phyloP scores from a whole-genome alignment of 2,329 filamentous ascomycete genomes.

The Calonectria hongkongensis region DNA sequence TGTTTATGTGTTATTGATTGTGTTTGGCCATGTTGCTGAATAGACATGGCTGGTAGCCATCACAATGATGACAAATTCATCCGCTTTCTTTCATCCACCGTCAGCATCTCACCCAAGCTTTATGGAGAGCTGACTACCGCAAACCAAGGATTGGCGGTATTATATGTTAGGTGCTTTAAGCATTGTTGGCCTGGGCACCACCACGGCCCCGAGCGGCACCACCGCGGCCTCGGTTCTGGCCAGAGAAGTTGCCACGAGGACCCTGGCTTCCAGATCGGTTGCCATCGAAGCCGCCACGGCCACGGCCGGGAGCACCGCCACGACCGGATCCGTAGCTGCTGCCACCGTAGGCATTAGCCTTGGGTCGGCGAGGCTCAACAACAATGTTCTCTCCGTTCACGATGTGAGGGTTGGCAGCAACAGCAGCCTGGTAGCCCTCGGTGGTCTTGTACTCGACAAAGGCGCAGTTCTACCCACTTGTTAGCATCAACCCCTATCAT shows the following conservation, averaged over 20 bases:
- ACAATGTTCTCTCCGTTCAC: conserved; percentile 88
- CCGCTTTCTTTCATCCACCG: conserved; percentile 16
- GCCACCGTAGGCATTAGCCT: conserved; percentile 81
- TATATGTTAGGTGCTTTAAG: conserved; percentile 58
- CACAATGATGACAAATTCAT: not conserved
- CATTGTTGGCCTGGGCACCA: conserved; percentile 72
- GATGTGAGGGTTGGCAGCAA: conserved; percentile 88
- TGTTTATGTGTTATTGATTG: conserved; percentile 26
- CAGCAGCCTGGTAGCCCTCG: conserved; percentile 88
- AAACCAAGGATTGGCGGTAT: conserved; percentile 32
- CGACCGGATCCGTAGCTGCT: conserved; percentile 79
- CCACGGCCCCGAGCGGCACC: conserved; percentile 80
- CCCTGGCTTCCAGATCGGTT: conserved; percentile 77
- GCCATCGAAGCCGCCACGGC: conserved; percentile 79
- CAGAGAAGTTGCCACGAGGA: conserved; percentile 82
- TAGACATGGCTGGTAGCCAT: conserved; percentile 16
- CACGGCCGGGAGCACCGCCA: conserved; percentile 76
- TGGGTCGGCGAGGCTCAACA: conserved; percentile 92
- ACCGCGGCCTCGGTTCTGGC: conserved; percentile 79
- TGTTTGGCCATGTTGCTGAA: not conserved
- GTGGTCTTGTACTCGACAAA: conserved; percentile 94
- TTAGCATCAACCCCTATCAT: conserved; percentile 35
- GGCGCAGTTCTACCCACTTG: conserved; percentile 85
- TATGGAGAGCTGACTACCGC: conserved; percentile 28
- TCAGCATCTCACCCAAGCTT: conserved; percentile 27